These are phyloP conservation scores for Trichoderma gracile DNA, from an alignment of 2,329 filamentous ascomycete genomes.

Conservation along the genomic window DNA sequence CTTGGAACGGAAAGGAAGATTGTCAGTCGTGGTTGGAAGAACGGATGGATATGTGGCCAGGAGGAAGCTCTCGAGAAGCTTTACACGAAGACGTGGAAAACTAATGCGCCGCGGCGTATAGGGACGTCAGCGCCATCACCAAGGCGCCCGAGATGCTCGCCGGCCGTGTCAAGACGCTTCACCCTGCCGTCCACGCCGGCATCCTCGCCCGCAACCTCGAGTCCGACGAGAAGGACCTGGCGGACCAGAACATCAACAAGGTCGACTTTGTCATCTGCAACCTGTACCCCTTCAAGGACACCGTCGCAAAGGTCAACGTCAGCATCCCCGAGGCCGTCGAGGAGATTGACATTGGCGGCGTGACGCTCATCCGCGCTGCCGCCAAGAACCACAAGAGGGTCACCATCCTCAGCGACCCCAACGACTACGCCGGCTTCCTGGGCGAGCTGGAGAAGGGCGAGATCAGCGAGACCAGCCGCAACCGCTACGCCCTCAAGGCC, in stretches of 20 bases:
- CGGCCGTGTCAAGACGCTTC: constrained; percentile 84
- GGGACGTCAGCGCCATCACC: constrained; percentile 96
- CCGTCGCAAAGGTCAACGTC: constrained; percentile 93
- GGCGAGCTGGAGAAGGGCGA: constrained; percentile 85
- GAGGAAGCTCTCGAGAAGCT: neutral
- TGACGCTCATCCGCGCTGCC: constrained; percentile 92
- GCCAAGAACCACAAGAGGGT: constrained; percentile 98
- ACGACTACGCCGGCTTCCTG: constrained; percentile 92
- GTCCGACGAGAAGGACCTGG: constrained; percentile 94
- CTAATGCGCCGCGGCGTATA: constrained; percentile 40
- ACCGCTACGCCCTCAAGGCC: constrained; percentile 91
- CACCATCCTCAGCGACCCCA: constrained; percentile 91
- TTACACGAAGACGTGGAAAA: constrained; percentile 15
- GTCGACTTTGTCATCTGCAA: constrained; percentile 98
- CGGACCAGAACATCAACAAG: constrained; percentile 91
- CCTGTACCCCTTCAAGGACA: constrained; percentile 98
- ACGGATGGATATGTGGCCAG: constrained; percentile 8
- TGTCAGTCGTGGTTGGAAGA: constrained; percentile 1
- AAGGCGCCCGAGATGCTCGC: constrained; percentile 96
- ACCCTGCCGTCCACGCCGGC: constrained; percentile 86
- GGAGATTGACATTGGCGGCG: constrained; percentile 97
- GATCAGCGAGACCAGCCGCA: constrained; percentile 80
- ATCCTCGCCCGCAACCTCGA: constrained; percentile 93
- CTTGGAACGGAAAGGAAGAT: neutral
- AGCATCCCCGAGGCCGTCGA: constrained; percentile 96